Percentiles rank a stretch among this genome's conserved stretches.
Conservation (phyloP, 2,329 filamentous ascomycete genomes). For the Emmonsia crescens region DNA sequence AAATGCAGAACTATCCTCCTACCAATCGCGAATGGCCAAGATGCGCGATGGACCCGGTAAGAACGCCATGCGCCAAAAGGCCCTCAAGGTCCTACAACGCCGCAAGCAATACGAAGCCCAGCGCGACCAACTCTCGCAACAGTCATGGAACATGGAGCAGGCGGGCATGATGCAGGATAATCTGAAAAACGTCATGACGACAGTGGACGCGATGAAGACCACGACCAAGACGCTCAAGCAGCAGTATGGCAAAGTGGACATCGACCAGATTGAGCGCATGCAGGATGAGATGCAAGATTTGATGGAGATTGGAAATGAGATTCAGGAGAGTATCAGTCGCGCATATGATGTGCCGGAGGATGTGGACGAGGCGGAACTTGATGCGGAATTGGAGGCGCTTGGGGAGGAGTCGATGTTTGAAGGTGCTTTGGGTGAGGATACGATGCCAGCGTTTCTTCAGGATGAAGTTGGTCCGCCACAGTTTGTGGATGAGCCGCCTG, state of each 20-base stretch:
- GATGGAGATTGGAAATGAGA: slow-evolving; percentile 96
- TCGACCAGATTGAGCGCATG: slow-evolving; percentile 93
- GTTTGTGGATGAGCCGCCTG: slow-evolving; percentile 86
- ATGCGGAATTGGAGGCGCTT: slow-evolving; percentile 89
- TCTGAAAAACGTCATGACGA: slow-evolving; percentile 95
- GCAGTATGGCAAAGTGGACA: slow-evolving; percentile 94
- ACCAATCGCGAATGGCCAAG: slow-evolving; percentile 76
- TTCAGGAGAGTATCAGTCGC: slow-evolving; percentile 83
- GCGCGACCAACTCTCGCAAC: slow-evolving; percentile 83
- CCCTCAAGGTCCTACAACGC: slow-evolving; percentile 84
- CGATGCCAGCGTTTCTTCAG: slow-evolving; percentile 73
- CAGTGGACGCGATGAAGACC: slow-evolving; percentile 93
- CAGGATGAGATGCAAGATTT: slow-evolving; percentile 99
- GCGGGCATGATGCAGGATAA: slow-evolving; percentile 98
- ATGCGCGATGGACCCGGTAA: slow-evolving; percentile 97
- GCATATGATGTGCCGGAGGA: slow-evolving; percentile 95
- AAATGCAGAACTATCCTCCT: slow-evolving; percentile 78
- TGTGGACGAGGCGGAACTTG: slow-evolving; percentile 89
- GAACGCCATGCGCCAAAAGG: slow-evolving; percentile 83
- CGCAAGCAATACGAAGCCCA: slow-evolving; percentile 91
- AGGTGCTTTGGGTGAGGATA: slow-evolving; percentile 49
- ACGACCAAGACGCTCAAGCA: slow-evolving; percentile 86
- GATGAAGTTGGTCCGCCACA: slow-evolving; percentile 73
- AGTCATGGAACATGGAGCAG: slow-evolving; percentile 99
- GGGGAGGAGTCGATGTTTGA: slow-evolving; percentile 92